These are phyloP conservation scores for Prunus kanzakura DNA, from an alignment of 306 rosid genomes.

Conservation along the genomic window DNA sequence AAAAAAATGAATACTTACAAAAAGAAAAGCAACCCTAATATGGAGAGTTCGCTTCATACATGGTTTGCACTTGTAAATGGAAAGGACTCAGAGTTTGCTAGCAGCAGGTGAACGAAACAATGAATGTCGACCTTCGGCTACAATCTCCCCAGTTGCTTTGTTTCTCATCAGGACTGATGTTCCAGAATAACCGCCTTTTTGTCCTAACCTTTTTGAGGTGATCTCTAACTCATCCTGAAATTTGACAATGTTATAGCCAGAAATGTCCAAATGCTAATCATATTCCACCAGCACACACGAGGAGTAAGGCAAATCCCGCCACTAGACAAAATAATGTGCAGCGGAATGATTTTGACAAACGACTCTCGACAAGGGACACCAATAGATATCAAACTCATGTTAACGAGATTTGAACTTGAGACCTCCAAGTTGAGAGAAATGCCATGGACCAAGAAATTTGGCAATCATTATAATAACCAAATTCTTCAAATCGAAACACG, in stretches of 20 bases:
- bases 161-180: constrained; percentile 56
- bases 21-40: background rate
- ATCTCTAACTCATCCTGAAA: constrained; percentile 90
- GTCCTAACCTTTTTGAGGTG: constrained; percentile 58
- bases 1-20: background rate
- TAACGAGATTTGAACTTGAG: background rate
- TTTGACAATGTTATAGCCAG: background rate
- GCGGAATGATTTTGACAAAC: no score
- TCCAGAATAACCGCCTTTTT: constrained; percentile 67
- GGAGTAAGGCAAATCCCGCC: background rate
- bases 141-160: constrained; percentile 69
- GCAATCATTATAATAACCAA: background rate
- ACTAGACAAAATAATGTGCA: background rate
- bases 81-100: constrained; percentile 54
- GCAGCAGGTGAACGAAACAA: constrained; percentile 49
- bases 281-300: background rate
- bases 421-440: background rate
- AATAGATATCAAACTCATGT: background rate
- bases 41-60: background rate
- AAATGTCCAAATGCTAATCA: background rate
- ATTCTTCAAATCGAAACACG: background rate
- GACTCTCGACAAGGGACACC: background rate
- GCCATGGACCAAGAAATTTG: no score
- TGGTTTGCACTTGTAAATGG: no score
- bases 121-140: constrained; percentile 92